phyloP scores from a whole-genome alignment of 2,329 filamentous ascomycete species.

The Penicillium psychrosexuale region DNA sequence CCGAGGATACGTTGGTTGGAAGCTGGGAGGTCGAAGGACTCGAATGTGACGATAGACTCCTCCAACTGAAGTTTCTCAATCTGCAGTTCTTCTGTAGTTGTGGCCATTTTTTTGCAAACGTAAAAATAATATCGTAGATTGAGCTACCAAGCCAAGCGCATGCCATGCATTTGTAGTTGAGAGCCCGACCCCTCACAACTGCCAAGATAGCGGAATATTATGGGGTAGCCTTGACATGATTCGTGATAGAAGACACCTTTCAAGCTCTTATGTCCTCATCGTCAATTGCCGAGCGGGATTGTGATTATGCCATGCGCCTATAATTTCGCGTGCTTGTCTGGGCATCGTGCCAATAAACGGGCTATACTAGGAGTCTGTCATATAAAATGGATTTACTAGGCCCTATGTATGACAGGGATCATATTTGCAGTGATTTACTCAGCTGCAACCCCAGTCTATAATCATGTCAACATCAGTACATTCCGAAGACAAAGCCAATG shows the following conservation, averaged over 20 bases:
- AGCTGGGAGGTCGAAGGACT: slow-evolving; percentile 41
- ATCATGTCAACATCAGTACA: neutral
- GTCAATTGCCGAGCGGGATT: neutral
- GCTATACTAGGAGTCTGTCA: neutral
- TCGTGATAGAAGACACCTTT: neutral
- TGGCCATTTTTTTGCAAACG: slow-evolving; percentile 3
- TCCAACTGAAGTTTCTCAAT: slow-evolving; percentile 20
- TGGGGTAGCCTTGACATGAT: neutral
- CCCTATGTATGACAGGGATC: neutral
- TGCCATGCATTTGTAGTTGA: neutral
- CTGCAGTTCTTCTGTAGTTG: neutral
- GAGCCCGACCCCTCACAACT: neutral
- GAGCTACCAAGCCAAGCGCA: neutral
- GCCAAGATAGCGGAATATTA: neutral
- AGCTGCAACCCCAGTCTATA: too few relatives aligned
- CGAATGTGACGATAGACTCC: slow-evolving; percentile 29
- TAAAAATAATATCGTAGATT: neutral
- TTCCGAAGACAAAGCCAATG: neutral
- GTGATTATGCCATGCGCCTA: slow-evolving; percentile 9
- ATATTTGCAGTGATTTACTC: neutral
- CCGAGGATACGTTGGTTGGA: slow-evolving; percentile 45
- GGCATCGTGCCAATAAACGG: neutral
- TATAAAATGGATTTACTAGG: neutral
- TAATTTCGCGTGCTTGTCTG: slow-evolving; percentile 11
- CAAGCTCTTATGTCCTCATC: neutral